Base-by-base conservation (phyloP, 352 stramenopile genomes). In the Phytophthora crassamura region DNA sequence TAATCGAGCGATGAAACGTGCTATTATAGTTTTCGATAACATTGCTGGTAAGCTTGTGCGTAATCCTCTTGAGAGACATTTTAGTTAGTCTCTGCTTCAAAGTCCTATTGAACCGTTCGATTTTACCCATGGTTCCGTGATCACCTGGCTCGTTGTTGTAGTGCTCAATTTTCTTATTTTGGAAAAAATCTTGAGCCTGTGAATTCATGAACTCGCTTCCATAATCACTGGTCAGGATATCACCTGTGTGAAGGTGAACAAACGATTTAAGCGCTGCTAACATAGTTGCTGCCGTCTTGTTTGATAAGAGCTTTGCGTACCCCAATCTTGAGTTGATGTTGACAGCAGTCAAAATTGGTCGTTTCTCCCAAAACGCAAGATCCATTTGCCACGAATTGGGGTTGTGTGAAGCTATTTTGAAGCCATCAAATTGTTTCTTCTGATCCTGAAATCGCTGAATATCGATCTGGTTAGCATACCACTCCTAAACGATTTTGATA, bases 101-200 rank as follows among this genome's bases (percentile, higher is more conserved):
- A 0, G 68, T 80, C 58, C 68, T 22, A 64, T 77, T 84, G 57
- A 83, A 83, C 47, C 70, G 32, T 53, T 77, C 73, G 28, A 82
- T 80, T 49, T 82, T 82, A 25, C 73, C 76, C 59, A 82, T n/a
- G n/a, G n/a, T n/a, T n/a, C n/a, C n/a, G n/a, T n/a, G n/a, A n/a
- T n/a, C n/a, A n/a, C n/a, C n/a, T n/a, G n/a, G n/a, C n/a, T n/a
- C n/a, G n/a, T n/a, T n/a, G n/a, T n/a, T n/a, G n/a, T n/a, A n/a
- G n/a, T n/a, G n/a, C n/a, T n/a, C n/a, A n/a, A n/a, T n/a, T n/a
- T n/a, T n/a, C n/a, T n/a, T n/a, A n/a, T n/a, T n/a, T n/a, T n/a
- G n/a, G n/a, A n/a, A n/a, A n/a, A n/a, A n/a, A n/a, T n/a, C n/a
- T n/a, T n/a, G n/a, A n/a, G n/a, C n/a, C n/a, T n/a, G n/a, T n/a